Conservation (phyloP, 345 rosid species). For the Anacardium occidentale region DNA sequence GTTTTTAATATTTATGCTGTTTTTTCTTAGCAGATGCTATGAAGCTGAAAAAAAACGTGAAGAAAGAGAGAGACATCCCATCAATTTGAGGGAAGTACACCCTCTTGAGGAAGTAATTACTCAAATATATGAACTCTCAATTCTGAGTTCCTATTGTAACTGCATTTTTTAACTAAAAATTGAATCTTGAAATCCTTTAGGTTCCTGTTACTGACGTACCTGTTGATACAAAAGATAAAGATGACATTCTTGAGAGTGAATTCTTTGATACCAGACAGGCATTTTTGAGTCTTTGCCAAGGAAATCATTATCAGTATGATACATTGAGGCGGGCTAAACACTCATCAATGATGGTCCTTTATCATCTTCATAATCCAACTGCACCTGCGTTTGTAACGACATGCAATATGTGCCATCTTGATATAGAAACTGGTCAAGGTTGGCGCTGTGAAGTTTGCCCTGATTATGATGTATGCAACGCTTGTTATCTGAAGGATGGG, state of each 20-base stretch:
- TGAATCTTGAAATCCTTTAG: conserved; percentile 40
- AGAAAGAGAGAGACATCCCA: conserved; percentile 84
- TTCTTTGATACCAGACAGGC: conserved; percentile 98
- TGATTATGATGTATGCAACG: conserved; percentile 89
- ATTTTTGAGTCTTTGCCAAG: conserved; percentile 97
- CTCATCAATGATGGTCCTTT: conserved; percentile 99
- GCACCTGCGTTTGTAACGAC: conserved; percentile 98
- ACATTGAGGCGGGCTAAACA: conserved; percentile 97
- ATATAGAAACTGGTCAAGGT: conserved; percentile 97
- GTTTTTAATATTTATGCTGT: conserved; percentile 23
- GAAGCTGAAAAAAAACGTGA: conserved; percentile 82
- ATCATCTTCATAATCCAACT: conserved; percentile 98
- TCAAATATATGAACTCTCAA: conserved; percentile 9
- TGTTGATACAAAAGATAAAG: conserved; percentile 82
- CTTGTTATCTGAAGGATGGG: conserved; percentile 80
- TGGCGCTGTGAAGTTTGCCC: conserved; percentile 99
- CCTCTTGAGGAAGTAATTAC: conserved; percentile 68
- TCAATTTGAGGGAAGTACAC: conserved; percentile 75
- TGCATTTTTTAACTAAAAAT: conserved; percentile 23
- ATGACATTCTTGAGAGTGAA: conserved; percentile 97
- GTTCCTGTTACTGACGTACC: conserved; percentile 66
- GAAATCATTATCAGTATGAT: conserved; percentile 98
- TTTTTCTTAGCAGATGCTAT: conserved; percentile 65
- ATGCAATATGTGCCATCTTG: conserved; percentile 83
- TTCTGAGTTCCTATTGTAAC: conserved; percentile 8